A percentile compares a stretch with the other conserved stretches of the same genome.
Evolutionary conservation across 2,329 filamentous ascomycete species (phyloP).

Genomic region (Ophiostoma sp.): DNA sequence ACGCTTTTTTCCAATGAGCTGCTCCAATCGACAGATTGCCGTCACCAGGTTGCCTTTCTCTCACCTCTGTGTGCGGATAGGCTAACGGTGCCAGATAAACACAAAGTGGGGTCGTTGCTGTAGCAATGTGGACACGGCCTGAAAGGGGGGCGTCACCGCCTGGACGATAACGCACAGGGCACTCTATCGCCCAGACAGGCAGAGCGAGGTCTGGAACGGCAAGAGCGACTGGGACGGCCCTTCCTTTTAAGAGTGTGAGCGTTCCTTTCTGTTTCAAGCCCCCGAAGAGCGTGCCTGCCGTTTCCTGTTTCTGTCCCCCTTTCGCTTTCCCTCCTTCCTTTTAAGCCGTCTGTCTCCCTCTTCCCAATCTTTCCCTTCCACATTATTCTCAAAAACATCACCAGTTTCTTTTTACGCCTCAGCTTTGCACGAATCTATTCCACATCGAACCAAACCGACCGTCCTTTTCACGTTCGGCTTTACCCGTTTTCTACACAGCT

Average conservation of each 20-base stretch:
- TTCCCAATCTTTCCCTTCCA: neutral
- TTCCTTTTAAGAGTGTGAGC: neutral
- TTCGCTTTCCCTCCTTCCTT: neutral
- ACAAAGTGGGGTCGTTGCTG: conserved; percentile 25
- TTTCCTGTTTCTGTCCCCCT: neutral
- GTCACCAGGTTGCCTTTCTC: neutral
- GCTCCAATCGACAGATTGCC: neutral
- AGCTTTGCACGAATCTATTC: neutral
- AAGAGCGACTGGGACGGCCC: neutral
- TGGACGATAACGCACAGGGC: conserved; percentile 12
- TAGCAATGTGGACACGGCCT: conserved; percentile 23
- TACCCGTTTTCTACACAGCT: neutral
- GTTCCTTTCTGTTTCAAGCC: conserved; percentile 10
- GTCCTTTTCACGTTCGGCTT: neutral
- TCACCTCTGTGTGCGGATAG: neutral
- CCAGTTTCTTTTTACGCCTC: neutral
- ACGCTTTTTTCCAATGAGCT: neutral
- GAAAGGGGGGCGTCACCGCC: neutral
- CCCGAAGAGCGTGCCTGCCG: neutral
- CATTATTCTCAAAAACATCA: conserved; percentile 10
- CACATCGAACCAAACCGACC: neutral
- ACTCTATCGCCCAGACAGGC: conserved; percentile 8
- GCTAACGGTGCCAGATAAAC: conserved; percentile 12
- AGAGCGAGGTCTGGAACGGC: neutral
- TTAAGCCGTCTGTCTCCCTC: neutral